These are phyloP conservation scores for Penicillium nucicola DNA, from an alignment of 495 filamentous ascomycete genomes.

Conservation along the genomic window DNA sequence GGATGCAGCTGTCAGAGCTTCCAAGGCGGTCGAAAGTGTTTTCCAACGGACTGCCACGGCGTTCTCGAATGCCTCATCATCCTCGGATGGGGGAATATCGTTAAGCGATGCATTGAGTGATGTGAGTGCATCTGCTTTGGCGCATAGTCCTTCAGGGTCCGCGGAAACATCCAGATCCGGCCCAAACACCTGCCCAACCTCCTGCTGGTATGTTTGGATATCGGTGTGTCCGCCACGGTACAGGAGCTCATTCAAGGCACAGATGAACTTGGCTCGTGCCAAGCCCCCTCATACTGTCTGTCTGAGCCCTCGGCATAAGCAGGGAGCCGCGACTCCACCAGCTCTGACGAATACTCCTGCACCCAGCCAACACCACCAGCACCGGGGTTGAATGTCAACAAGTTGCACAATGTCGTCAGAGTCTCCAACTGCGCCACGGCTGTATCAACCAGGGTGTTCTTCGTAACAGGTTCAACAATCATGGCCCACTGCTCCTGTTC, in stretches of 20 bases:
- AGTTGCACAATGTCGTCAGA: constrained; percentile 53
- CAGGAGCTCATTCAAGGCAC: constrained; percentile 51
- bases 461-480: constrained; percentile 59
- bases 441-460: constrained; percentile 61
- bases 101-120: constrained; percentile 47
- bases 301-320: constrained; percentile 42
- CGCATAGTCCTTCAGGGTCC: constrained; percentile 51
- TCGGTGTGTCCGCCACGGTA: constrained; percentile 50
- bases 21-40: constrained; percentile 44
- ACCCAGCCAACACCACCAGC: constrained; percentile 47
- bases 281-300: constrained; percentile 50
- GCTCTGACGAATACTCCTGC: constrained; percentile 49
- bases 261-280: constrained; percentile 50
- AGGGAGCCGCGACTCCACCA: constrained; percentile 46
- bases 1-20: constrained; percentile 49
- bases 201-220: constrained; percentile 46
- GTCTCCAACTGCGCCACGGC: constrained; percentile 58
- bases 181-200: constrained; percentile 43
- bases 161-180: constrained; percentile 36
- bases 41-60: constrained; percentile 44
- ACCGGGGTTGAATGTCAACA: constrained; percentile 40
- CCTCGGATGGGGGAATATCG: constrained; percentile 31
- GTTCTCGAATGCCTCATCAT: constrained; percentile 23
- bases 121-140: constrained; percentile 56
- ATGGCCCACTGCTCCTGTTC: constrained; percentile 58